Evolutionary conservation across 176 grass and related monocot species (phyloP), one percentile per base, ranked within the genome.

Genomic region (Themeda triandra): DNA sequence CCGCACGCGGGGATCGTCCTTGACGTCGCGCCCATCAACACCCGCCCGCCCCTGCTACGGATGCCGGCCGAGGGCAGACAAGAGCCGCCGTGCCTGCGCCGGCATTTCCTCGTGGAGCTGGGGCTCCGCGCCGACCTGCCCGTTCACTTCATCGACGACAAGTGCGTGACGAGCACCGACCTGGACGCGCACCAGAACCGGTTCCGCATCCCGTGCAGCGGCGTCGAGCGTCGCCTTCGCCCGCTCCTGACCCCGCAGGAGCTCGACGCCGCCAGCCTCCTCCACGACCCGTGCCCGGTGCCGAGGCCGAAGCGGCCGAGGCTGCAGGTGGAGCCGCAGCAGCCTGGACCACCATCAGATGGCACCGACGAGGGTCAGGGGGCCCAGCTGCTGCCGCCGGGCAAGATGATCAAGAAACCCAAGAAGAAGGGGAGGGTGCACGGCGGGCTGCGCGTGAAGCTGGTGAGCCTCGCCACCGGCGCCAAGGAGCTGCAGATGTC

Each of bases 161-260:
- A 76, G 53, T 0, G 0, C 23, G 11, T 88, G 23, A 78, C 80
- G 30, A 4, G 0, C 29, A 77, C 80, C 15, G 80, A 88, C 41
- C 46, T 88, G 40, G 24, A 71, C 66, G 0, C 28, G 80, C 86
- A 78, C 30, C 80, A 83, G 80, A 87, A 77, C 86, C 79, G 86
- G 37, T 63, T 87, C 86, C 79, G 71, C 79, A 3, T 87, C 72
- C 86, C 86, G 23, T 1, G 13, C 49, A 18, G 12, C 2, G 41
- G 41, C 32, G 86, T 51, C 13, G 1, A 9, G 5, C 8, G 6
- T 41, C 21, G 0, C 54, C 73, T 88, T 66, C 73, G 19, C 66
- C 7, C 73, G 12, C 8, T 88, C 12, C 73, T 88, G 41, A 37
- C 0, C 24, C 24, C 1, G 1, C 11, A 29, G n/a, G 73, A 88